Evolutionary conservation across 2,329 filamentous ascomycete species (phyloP).

Genomic region (Intubia oerlemansii): DNA sequence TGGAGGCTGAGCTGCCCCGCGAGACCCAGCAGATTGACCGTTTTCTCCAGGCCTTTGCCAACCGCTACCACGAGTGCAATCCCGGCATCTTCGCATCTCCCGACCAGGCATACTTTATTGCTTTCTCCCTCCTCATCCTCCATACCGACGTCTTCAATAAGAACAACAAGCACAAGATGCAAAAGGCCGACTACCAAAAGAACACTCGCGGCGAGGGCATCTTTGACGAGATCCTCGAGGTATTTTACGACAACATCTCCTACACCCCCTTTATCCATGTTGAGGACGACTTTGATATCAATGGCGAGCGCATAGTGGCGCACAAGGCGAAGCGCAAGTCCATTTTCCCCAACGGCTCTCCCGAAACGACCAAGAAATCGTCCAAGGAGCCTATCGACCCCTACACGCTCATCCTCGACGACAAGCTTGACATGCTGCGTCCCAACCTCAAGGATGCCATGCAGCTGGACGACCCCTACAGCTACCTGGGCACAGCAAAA

Average conservation of each 20-base stretch:
- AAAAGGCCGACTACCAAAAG: constrained; percentile 83
- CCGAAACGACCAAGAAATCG: constrained; percentile 41
- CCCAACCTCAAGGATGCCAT: constrained; percentile 85
- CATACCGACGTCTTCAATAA: constrained; percentile 99
- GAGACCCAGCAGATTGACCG: constrained; percentile 97
- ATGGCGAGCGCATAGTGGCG: constrained; percentile 48
- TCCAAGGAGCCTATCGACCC: constrained; percentile 80
- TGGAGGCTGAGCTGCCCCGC: constrained; percentile 90
- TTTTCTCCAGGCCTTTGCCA: constrained; percentile 81
- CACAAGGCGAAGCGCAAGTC: constrained; percentile 52
- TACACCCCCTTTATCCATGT: constrained; percentile 98
- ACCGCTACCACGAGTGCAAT: constrained; percentile 95
- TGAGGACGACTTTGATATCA: constrained; percentile 72
- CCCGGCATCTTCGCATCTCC: constrained; percentile 80
- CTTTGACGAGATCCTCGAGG: constrained; percentile 81
- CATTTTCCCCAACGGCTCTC: constrained; percentile 42
- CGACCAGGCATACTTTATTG: constrained; percentile 95
- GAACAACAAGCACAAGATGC: constrained; percentile 99
- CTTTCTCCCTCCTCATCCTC: constrained; percentile 86
- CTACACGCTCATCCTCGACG: constrained; percentile 82
- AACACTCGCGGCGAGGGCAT: constrained; percentile 84
- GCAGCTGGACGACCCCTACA: constrained; percentile 78
- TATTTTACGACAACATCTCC: constrained; percentile 95
- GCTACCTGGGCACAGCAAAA: constrained; percentile 59
- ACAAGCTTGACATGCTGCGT: constrained; percentile 61